A percentile compares a stretch with the other conserved stretches of the same genome.
Evolutionary conservation across 257 asterid genomes (phyloP).

Genomic region (Solanum corneliomulleri): DNA sequence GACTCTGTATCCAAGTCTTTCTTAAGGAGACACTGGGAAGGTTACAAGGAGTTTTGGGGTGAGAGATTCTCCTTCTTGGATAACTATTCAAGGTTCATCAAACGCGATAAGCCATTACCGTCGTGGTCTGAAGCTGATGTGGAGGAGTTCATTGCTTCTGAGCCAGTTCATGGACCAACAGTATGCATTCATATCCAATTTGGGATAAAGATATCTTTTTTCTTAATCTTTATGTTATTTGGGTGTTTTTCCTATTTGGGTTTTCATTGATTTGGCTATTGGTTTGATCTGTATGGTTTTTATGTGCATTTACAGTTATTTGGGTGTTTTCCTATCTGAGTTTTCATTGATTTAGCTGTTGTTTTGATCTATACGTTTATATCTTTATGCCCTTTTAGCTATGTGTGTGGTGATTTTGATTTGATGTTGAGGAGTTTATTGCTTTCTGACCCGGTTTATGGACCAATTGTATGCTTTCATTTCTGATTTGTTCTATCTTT

Average conservation of each 20-base stretch:
- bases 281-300: not conserved
- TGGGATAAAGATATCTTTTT: not conserved
- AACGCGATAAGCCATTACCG: conserved; percentile 63
- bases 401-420: not conserved
- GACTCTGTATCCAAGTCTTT: not conserved
- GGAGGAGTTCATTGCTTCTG: conserved; percentile 60
- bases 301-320: not conserved
- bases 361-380: not conserved
- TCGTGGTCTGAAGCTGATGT: conserved; percentile 70
- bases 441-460: not conserved
- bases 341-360: not conserved
- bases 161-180: conserved; percentile 69
- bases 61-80: conserved; percentile 58
- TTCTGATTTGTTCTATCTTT: not conserved
- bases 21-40: conserved; percentile 39
- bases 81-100: conserved; percentile 47
- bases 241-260: not conserved
- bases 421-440: not conserved
- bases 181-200: conserved; percentile 16
- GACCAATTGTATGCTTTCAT: not conserved
- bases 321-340: not conserved
- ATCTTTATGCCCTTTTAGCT: not conserved
- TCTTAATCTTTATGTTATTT: not conserved
- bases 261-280: not conserved
- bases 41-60: conserved; percentile 58